These are phyloP conservation scores for Leccinum griseonigrum DNA, from an alignment of 1,284 basidiomycete species.

Conservation along the genomic window DNA sequence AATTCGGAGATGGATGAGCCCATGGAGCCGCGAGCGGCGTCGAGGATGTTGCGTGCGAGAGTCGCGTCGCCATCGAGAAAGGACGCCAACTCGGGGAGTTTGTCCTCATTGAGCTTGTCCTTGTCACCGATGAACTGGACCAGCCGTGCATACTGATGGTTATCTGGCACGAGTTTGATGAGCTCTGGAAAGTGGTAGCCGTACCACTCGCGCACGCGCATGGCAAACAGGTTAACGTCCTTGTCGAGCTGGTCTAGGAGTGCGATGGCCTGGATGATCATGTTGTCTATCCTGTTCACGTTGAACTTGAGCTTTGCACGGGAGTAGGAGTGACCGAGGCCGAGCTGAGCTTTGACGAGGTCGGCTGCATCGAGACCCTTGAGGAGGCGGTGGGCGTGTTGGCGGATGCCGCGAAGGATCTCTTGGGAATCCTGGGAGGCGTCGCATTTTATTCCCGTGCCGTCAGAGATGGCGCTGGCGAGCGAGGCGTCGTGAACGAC, in stretches of 20 bases:
- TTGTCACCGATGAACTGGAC: constrained; percentile 93
- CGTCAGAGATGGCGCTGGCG: constrained; percentile 79
- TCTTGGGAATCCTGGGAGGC: constrained; percentile 86
- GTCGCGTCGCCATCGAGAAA: constrained; percentile 87
- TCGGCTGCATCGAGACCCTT: constrained; percentile 89
- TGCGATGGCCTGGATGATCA: constrained; percentile 99
- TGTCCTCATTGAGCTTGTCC: constrained; percentile 71
- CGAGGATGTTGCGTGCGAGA: constrained; percentile 90
- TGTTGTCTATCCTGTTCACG: constrained; percentile 99
- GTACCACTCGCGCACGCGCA: constrained; percentile 99
- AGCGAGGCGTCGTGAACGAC: constrained; percentile 83
- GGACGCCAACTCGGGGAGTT: constrained; percentile 78
- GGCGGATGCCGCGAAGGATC: constrained; percentile 90
- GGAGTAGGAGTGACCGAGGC: constrained; percentile 97
- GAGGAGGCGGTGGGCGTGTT: constrained; percentile 90
- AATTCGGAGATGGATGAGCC: constrained; percentile 90
- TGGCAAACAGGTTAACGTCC: constrained; percentile 98
- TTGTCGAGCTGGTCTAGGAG: constrained; percentile 99
- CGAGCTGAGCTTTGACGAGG: constrained; percentile 91
- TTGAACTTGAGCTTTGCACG: constrained; percentile 99
- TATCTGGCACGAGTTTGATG: constrained; percentile 91
- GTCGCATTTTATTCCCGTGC: constrained; percentile 80
- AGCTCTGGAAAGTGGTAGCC: constrained; percentile 99
- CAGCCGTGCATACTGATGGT: constrained; percentile 90
- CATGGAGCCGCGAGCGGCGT: constrained; percentile 94